A percentile compares a stretch with the other conserved stretches of the same genome.
phyloP scores from a whole-genome alignment of 2,329 filamentous ascomycete species.

The Pseudodiploospora longispora region DNA sequence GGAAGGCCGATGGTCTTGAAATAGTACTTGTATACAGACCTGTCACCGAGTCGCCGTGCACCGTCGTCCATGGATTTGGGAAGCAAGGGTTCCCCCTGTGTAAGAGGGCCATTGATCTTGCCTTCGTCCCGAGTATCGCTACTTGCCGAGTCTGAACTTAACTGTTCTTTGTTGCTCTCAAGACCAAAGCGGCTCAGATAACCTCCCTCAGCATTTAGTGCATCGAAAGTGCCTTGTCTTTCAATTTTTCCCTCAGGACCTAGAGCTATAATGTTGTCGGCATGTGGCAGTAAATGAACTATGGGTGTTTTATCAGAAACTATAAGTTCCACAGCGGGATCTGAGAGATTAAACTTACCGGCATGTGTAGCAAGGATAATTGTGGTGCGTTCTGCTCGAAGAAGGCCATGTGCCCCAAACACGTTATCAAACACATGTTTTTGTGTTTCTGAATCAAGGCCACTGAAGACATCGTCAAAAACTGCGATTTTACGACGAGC shows the following conservation, averaged over 20 bases:
- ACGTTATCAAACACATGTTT: slow-evolving; percentile 27
- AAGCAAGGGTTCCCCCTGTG: no score
- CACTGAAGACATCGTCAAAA: slow-evolving; percentile 26
- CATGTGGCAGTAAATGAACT: slow-evolving; percentile 3
- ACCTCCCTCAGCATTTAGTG: neutral
- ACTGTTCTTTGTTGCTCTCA: neutral
- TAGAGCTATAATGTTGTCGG: slow-evolving; percentile 5
- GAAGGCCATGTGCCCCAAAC: slow-evolving; percentile 24
- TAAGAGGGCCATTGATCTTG: no score
- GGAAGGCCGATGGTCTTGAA: slow-evolving; percentile 1
- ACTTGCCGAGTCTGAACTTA: no score
- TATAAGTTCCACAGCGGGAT: neutral
- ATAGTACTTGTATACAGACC: slow-evolving; percentile 6
- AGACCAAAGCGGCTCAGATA: slow-evolving; percentile 1
- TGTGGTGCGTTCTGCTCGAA: slow-evolving; percentile 15
- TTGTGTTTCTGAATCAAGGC: slow-evolving; percentile 29
- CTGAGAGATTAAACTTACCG: slow-evolving; percentile 6
- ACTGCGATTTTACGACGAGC: slow-evolving; percentile 15
- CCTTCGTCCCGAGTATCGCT: no score
- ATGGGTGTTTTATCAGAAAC: neutral
- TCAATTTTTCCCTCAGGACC: neutral
- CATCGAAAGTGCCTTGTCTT: slow-evolving; percentile 1
- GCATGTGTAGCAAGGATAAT: slow-evolving; percentile 21
- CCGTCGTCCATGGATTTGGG: neutral
- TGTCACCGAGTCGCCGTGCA: slow-evolving; percentile 1